Base-by-base conservation (phyloP, 1,284 basidiomycete species). In the Irpex sp. region DNA sequence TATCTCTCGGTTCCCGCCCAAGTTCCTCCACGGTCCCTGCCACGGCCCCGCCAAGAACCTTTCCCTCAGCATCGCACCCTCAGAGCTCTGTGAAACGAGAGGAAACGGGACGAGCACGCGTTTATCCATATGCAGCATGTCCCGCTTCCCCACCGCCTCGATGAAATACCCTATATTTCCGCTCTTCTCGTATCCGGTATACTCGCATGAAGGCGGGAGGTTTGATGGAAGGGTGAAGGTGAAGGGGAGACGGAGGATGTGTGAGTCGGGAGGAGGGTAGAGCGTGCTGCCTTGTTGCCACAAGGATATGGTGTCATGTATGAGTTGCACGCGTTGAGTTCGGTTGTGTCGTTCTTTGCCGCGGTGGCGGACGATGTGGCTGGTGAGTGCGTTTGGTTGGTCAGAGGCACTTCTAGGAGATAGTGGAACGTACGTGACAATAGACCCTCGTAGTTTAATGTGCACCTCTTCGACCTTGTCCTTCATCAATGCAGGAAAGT, bases 161-260 rank as follows among this genome's bases (percentile, higher is more conserved):
- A 55, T 35, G 53, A 55, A 55, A 55, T 55, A 55, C 2, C 26
- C 53, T 13, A 55, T 21, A 3, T 9, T 55, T 4, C 53, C 53
- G 8, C 6, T 8, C 53, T 36, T 35, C 8, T 35, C 33, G 7
- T 49, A 15, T 36, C 60, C 55, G 11, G 7, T 43, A 7, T 36
- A 68, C 15, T 66, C 31, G 60, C 68, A 71, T 0, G 71, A 72
- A 0, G 72, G 71, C 0, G 69, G 71, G 11, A 69, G 62, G 21
- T 19, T 19, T 9, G 53, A 43, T 1, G 69, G 68, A 0, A 72
- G 66, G 1, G 35, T 58, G 58, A 71, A 64, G 5, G 57, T 58
- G 57, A 74, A 74, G 1, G 70, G 72, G 15, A 72, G 31, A 4
- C 56, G 59, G 37, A 72, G 64, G 50, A 63, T 43, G 56, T 70